phyloP scores from a whole-genome alignment of 805 yeast species.

The Komagataella populi region DNA sequence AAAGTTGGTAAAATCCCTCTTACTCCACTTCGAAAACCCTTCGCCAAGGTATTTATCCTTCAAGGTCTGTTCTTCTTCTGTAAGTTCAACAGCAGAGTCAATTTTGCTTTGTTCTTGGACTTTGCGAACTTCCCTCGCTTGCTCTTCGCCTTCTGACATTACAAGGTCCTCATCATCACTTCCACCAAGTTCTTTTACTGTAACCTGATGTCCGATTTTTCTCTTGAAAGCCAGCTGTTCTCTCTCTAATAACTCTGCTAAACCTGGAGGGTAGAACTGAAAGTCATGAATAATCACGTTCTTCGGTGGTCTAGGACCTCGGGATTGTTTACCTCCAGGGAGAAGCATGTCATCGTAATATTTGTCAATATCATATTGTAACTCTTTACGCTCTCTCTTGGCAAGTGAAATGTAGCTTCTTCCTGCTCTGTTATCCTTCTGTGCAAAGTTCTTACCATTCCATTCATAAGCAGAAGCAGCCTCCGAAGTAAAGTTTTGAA shows the following conservation, averaged over 20 bases:
- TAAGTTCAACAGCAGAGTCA: slow-evolving; percentile 63
- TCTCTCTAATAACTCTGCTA: slow-evolving; percentile 63
- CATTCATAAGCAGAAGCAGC: slow-evolving; percentile 63
- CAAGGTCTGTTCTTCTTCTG: slow-evolving; percentile 64
- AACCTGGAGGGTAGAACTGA: slow-evolving; percentile 75
- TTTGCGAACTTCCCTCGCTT: slow-evolving; percentile 25
- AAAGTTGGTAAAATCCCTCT: slow-evolving; percentile 79
- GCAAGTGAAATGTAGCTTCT: slow-evolving; percentile 76
- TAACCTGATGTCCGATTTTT: slow-evolving; percentile 49
- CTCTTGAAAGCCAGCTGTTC: slow-evolving; percentile 72
- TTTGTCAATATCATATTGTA: slow-evolving; percentile 31
- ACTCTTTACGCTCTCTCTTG: slow-evolving; percentile 67
- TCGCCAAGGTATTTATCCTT: slow-evolving; percentile 43
- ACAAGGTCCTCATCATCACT: slow-evolving; percentile 22
- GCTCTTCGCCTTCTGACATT: slow-evolving; percentile 13
- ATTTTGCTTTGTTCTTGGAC: slow-evolving; percentile 60
- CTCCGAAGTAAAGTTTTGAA: slow-evolving; percentile 62
- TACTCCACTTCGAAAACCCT: slow-evolving; percentile 75
- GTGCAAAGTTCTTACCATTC: slow-evolving; percentile 76
- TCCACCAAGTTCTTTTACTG: slow-evolving; percentile 26
- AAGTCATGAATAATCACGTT: slow-evolving; percentile 77
- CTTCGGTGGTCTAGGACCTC: slow-evolving; percentile 75
- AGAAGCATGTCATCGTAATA: slow-evolving; percentile 61
- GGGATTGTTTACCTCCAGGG: slow-evolving; percentile 46
- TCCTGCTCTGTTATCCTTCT: slow-evolving; percentile 35